These are phyloP conservation scores for Rhodotorula graminis DNA, from an alignment of 768 basidiomycete species.

Conservation along the genomic window DNA sequence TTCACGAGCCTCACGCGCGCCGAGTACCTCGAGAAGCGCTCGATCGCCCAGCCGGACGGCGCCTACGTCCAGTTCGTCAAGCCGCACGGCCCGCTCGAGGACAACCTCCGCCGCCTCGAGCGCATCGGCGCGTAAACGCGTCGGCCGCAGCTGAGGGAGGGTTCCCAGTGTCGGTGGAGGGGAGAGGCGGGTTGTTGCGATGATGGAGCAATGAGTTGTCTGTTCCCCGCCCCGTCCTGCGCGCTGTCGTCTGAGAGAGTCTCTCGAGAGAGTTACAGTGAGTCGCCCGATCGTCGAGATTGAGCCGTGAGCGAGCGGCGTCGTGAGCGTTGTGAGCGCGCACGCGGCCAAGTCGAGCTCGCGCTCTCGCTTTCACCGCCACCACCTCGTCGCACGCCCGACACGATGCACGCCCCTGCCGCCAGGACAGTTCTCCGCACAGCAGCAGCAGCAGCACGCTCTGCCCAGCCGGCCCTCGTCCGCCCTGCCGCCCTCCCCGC, in stretches of 20 bases:
- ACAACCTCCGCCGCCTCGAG: slow-evolving; percentile 69
- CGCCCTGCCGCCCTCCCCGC: neutral
- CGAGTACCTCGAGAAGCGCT: slow-evolving; percentile 63
- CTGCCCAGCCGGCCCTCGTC: neutral
- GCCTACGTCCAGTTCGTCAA: slow-evolving; percentile 92
- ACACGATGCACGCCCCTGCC: neutral
- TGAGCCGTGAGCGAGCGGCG: too few relatives aligned
- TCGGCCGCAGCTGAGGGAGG: neutral
- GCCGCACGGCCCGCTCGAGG: slow-evolving; percentile 75
- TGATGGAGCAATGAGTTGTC: neutral
- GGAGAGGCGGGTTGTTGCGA: slow-evolving; percentile 6
- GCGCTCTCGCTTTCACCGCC: neutral
- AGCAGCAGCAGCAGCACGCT: neutral
- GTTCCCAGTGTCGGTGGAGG: neutral
- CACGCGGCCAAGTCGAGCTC: too few relatives aligned
- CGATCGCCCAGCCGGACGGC: slow-evolving; percentile 72
- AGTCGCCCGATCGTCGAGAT: too few relatives aligned
- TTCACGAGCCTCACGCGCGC: slow-evolving; percentile 91
- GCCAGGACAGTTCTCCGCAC: slow-evolving; percentile 1
- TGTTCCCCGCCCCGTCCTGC: neutral
- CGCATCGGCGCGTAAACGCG: slow-evolving; percentile 38
- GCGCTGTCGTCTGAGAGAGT: neutral
- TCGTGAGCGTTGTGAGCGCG: neutral
- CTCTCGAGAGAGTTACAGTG: too few relatives aligned
- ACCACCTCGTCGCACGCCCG: too few relatives aligned